Evolutionary conservation across 345 rosid species (phyloP).

Genomic region (Microthlaspi erraticum): DNA sequence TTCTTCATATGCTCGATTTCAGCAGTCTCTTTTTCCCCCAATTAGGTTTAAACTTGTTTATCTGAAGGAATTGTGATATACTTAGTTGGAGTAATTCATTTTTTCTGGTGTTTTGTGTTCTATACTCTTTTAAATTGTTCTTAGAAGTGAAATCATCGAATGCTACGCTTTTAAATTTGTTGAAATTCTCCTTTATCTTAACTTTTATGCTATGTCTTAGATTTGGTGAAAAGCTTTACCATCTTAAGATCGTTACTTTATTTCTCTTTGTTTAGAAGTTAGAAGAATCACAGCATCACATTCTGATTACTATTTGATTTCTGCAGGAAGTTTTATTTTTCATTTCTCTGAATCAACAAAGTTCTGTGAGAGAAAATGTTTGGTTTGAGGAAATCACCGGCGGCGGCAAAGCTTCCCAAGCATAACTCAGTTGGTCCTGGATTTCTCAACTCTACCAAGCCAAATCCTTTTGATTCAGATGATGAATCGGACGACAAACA

Average conservation of each 20-base stretch:
- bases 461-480: constrained; percentile 89
- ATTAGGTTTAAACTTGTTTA: constrained; percentile 9
- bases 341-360: constrained; percentile 20
- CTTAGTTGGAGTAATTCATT: neutral
- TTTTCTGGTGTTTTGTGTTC: neutral
- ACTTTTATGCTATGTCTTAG: neutral
- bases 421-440: constrained; percentile 60
- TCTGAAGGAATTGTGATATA: neutral
- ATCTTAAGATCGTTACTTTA: constrained; percentile 9
- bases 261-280: constrained; percentile 35
- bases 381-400: constrained; percentile 70
- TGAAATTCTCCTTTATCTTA: neutral
- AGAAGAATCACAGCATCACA: constrained; percentile 29
- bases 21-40: neutral
- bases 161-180: neutral
- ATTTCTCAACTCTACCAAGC: constrained; percentile 45
- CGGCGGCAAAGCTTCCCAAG: constrained; percentile 51
- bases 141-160: neutral
- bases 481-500: constrained; percentile 60
- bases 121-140: constrained; percentile 3
- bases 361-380: constrained; percentile 54
- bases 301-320: constrained; percentile 29
- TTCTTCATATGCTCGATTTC: neutral
- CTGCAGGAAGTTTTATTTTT: constrained; percentile 44
- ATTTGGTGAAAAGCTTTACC: constrained; percentile 11